Evolutionary conservation across 116 monocot species (phyloP).

Genomic region (Iris pallida): DNA sequence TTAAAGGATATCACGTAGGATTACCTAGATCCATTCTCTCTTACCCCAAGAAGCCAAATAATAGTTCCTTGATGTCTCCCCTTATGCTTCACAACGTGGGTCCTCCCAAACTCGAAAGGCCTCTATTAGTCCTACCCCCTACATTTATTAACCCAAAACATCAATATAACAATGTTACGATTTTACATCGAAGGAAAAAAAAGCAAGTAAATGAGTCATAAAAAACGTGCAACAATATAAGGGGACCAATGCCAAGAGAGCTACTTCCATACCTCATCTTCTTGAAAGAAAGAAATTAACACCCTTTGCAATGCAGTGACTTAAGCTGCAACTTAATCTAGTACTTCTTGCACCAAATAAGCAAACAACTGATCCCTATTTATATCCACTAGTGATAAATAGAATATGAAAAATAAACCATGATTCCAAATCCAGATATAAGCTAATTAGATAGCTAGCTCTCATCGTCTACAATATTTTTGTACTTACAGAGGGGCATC

Average conservation of each 20-base stretch:
- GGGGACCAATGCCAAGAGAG: neutral
- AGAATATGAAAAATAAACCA: slow-evolving; percentile 1
- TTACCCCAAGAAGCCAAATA: slow-evolving; percentile 74
- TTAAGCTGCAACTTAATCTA: too few relatives aligned
- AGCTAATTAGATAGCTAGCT: too few relatives aligned
- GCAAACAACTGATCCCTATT: slow-evolving; percentile 1
- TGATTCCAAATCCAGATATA: slow-evolving; percentile 2
- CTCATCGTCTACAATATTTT: too few relatives aligned
- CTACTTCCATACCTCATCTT: neutral
- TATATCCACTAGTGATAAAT: neutral
- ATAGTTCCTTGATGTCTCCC: slow-evolving; percentile 61
- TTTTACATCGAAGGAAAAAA: too few relatives aligned
- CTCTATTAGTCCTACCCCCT: slow-evolving; percentile 31
- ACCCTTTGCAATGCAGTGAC: too few relatives aligned
- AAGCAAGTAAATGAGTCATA: too few relatives aligned
- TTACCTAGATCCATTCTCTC: slow-evolving; percentile 72
- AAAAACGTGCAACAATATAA: too few relatives aligned
- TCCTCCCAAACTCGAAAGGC: slow-evolving; percentile 55
- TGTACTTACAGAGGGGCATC: too few relatives aligned
- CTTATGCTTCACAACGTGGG: slow-evolving; percentile 67
- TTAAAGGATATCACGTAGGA: too few relatives aligned
- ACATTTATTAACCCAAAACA: slow-evolving; percentile 7
- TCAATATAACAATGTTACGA: too few relatives aligned
- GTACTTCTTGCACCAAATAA: slow-evolving; percentile 9
- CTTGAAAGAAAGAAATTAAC: neutral